These are phyloP conservation scores for Dacryopinax spathularia DNA, from an alignment of 768 basidiomycete species.

Conservation along the genomic window DNA sequence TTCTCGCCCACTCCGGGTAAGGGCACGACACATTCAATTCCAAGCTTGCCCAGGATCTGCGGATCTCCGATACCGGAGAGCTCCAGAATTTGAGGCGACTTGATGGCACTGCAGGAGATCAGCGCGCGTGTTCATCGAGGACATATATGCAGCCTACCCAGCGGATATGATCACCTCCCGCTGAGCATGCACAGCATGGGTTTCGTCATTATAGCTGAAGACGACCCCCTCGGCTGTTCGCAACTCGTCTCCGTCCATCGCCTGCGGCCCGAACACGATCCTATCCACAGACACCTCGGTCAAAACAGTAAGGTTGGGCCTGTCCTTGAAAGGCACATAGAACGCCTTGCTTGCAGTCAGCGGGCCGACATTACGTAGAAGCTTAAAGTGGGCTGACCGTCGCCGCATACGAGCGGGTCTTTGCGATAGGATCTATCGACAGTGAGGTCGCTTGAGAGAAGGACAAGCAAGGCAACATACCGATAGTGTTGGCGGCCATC, in stretches of 20 bases:
- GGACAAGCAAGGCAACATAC: neutral
- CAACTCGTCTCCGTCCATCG: neutral
- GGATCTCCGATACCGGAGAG: constrained; percentile 22
- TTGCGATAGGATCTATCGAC: neutral
- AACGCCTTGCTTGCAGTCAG: neutral
- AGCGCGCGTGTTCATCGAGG: constrained; percentile 14
- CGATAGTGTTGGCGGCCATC: neutral
- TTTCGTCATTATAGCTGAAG: constrained; percentile 5
- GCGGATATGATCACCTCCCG: constrained; percentile 6
- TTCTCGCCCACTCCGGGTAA: constrained; percentile 29
- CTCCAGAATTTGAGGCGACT: constrained; percentile 35
- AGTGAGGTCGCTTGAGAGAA: neutral
- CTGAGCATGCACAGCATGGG: neutral
- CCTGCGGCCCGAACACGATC: constrained; percentile 1
- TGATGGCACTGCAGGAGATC: constrained; percentile 6
- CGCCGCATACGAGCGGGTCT: neutral
- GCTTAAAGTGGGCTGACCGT: neutral
- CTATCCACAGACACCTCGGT: constrained; percentile 13
- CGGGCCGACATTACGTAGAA: neutral
- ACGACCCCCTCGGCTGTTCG: neutral
- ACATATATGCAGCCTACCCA: neutral
- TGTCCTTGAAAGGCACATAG: constrained; percentile 5
- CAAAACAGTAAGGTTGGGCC: constrained; percentile 28
- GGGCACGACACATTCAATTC: constrained; percentile 18
- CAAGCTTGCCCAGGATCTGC: constrained; percentile 12